A percentile compares a stretch with the other conserved stretches of the same genome.
Evolutionary conservation across 75 land plant species (phyloP).

Genomic region (Picea sitchensis): DNA sequence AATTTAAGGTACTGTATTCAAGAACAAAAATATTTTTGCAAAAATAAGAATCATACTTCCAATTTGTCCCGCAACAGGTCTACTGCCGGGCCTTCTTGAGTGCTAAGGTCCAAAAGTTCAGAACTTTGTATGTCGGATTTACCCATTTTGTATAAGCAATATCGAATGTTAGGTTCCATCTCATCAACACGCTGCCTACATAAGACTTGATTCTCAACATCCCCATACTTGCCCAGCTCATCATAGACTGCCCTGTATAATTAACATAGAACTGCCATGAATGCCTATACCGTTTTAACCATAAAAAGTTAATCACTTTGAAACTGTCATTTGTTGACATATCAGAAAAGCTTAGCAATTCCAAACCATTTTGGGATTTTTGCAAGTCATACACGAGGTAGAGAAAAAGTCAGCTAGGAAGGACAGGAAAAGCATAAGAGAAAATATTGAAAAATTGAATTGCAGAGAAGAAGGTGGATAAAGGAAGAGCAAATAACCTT

Average conservation of each 20-base stretch:
- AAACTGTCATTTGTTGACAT: background rate
- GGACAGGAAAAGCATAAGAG: background rate
- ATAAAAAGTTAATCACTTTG: background rate
- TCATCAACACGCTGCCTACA: constrained; percentile 96
- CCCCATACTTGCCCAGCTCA: constrained; percentile 96
- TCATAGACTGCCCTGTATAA: constrained; percentile 81
- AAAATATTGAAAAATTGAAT: background rate
- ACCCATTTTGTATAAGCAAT: constrained; percentile 86
- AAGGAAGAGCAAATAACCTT: background rate
- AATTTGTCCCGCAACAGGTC: constrained; percentile 85
- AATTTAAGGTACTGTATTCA: too few relatives aligned
- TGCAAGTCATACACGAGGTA: background rate
- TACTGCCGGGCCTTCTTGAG: constrained; percentile 79
- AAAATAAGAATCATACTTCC: constrained; percentile 51
- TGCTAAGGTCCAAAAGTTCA: constrained; percentile 71
- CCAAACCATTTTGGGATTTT: background rate
- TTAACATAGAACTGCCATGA: background rate
- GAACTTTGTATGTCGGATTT: constrained; percentile 63
- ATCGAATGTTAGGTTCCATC: constrained; percentile 82
- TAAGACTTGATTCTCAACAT: constrained; percentile 86
- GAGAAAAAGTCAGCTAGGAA: background rate
- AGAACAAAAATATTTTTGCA: too few relatives aligned
- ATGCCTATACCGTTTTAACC: background rate
- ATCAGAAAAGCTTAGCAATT: background rate
- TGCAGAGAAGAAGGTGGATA: background rate